These are phyloP conservation scores for Solanum chacoense DNA, from an alignment of 305 asterid species.

Conservation along the genomic window DNA sequence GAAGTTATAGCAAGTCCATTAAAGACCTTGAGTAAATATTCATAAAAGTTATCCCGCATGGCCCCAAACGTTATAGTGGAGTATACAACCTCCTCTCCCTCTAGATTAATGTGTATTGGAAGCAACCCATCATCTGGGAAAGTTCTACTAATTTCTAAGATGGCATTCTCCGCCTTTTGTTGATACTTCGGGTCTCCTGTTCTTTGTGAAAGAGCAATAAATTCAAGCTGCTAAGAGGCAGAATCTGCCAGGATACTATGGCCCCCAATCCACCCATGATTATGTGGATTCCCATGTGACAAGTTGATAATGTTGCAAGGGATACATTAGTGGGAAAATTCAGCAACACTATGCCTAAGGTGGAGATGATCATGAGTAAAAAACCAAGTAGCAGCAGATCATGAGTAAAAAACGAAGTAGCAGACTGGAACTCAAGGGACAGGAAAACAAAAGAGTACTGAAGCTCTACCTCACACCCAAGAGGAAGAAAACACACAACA, in stretches of 20 bases:
- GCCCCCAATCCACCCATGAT: slow-evolving; percentile 99
- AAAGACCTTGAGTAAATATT: slow-evolving; percentile 83
- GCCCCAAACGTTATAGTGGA: slow-evolving; percentile 98
- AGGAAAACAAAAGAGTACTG: too few species aligned
- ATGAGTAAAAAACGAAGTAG: too few species aligned
- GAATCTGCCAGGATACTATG: slow-evolving; percentile 93
- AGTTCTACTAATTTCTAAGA: slow-evolving; percentile 68
- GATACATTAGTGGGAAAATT: slow-evolving; percentile 8
- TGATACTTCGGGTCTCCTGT: slow-evolving; percentile 89
- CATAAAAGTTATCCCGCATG: slow-evolving; percentile 99
- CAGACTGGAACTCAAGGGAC: too few species aligned
- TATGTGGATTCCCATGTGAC: slow-evolving; percentile 81
- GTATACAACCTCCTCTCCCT: slow-evolving; percentile 44
- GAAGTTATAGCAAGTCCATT: slow-evolving; percentile 97
- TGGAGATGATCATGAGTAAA: too few species aligned
- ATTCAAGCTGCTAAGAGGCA: slow-evolving; percentile 96
- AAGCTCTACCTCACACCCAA: too few species aligned
- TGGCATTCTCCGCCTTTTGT: slow-evolving; percentile 82
- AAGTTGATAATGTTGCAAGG: slow-evolving; percentile 83
- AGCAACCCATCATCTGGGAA: slow-evolving; percentile 93
- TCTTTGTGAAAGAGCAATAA: slow-evolving; percentile 97
- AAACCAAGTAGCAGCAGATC: slow-evolving; percentile 6
- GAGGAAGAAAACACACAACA: too few species aligned
- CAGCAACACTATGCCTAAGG: too few species aligned
- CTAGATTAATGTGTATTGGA: slow-evolving; percentile 78